A percentile compares a stretch with the other conserved stretches of the same genome.
These are phyloP conservation scores for Musa acuminata DNA, from an alignment of 176 grass and related monocot genomes.

Conservation along the genomic window DNA sequence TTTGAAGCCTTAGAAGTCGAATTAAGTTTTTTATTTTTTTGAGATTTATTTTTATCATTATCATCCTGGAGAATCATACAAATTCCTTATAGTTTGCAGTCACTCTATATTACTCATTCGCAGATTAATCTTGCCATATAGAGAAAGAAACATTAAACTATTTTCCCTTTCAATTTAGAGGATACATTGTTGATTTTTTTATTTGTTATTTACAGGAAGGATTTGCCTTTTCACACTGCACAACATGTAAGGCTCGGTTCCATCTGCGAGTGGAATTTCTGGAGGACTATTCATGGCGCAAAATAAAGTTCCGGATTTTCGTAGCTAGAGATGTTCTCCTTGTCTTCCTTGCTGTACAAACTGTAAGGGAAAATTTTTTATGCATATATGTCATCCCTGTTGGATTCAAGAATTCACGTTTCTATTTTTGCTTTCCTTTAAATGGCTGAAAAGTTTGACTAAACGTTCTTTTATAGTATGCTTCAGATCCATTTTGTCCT, in stretches of 20 bases:
- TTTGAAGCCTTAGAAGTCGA: not conserved
- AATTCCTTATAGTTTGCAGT: no score
- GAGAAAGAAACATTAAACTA: not conserved
- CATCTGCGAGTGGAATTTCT: slow-evolving; percentile 75
- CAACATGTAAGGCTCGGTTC: slow-evolving; percentile 96
- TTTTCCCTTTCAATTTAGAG: not conserved
- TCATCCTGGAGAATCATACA: no score
- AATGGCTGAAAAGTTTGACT: not conserved
- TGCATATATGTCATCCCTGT: not conserved
- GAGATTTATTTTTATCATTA: no score
- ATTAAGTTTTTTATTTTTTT: not conserved
- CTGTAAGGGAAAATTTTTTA: slow-evolving; percentile 45
- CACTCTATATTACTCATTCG: no score
- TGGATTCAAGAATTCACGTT: not conserved
- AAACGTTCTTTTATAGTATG: not conserved
- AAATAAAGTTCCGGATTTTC: slow-evolving; percentile 93
- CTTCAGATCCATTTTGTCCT: not conserved
- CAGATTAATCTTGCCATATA: no score
- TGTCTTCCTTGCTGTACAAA: slow-evolving; percentile 82
- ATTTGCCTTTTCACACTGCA: slow-evolving; percentile 94
- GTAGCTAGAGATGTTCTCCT: slow-evolving; percentile 92
- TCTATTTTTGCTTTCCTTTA: not conserved
- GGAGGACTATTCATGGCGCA: slow-evolving; percentile 94
- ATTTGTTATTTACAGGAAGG: slow-evolving; percentile 52
- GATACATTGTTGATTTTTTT: slow-evolving; percentile 1